Conservation (phyloP, 306 rosid species). For the Medicago ruthenica region DNA sequence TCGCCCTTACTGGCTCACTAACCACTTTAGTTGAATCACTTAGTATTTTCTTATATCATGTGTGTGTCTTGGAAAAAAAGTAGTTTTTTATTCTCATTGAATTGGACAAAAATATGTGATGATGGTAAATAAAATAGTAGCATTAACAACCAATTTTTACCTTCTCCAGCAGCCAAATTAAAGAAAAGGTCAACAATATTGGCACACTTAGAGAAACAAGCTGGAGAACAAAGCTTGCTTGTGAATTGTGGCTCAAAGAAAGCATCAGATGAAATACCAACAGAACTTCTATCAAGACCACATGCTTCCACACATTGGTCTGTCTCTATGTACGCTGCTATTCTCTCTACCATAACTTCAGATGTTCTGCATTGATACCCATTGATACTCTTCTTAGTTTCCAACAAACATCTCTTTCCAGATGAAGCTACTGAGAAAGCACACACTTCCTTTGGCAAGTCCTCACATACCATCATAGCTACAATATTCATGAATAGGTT, state of each 20-base stretch:
- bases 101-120: neutral
- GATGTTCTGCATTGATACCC: slow-evolving; percentile 81
- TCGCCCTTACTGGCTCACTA: too few relatives aligned
- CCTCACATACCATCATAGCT: slow-evolving; percentile 68
- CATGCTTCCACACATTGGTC: slow-evolving; percentile 70
- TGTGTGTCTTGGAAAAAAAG: too few relatives aligned
- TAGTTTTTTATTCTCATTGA: neutral
- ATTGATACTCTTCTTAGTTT: slow-evolving; percentile 52
- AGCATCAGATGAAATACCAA: slow-evolving; percentile 83
- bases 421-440: slow-evolving; percentile 79
- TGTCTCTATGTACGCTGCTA: slow-evolving; percentile 68
- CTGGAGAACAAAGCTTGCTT: slow-evolving; percentile 67
- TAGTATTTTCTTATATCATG: too few relatives aligned
- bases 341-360: slow-evolving; percentile 72
- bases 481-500: neutral
- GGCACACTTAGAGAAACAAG: slow-evolving; percentile 71
- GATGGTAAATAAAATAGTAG: neutral
- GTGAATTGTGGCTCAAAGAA: slow-evolving; percentile 79
- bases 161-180: slow-evolving; percentile 81
- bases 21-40: too few relatives aligned
- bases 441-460: slow-evolving; percentile 63
- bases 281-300: slow-evolving; percentile 72
- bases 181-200: slow-evolving; percentile 76
- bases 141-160: slow-evolving; percentile 36
- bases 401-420: slow-evolving; percentile 77